Evolutionary conservation across 2,329 filamentous ascomycete species (phyloP), one percentile per base, ranked within the genome.

Genomic region (Ascochyta lentis): DNA sequence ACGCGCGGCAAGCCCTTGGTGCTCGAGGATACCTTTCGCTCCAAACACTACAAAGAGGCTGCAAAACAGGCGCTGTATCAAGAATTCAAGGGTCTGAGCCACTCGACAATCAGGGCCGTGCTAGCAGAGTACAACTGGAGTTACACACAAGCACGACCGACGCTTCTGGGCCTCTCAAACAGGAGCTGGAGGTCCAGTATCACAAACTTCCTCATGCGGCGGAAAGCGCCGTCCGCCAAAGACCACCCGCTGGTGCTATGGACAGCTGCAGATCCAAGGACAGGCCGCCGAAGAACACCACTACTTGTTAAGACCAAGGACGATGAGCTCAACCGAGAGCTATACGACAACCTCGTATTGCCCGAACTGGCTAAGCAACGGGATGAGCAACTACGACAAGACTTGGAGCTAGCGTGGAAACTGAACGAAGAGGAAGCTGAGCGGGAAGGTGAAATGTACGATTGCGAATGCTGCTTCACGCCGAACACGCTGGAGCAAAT

Each of bases 71-170:
- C 90, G 23, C 83, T 90, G 23, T 88, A 86, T 74, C 84, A 86
- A 53, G 91, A 95, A 74, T 95, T 94, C 78, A 88, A 86, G 66
- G 88, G 87, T 19, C 78, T 94, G 38, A 87, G 89, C 12, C 84
- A 85, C 54, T 90, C 89, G 1, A 87, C 89, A 3, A 89, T 94
- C 75, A 86, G 88, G 68, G 90, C 88, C 8, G 90, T 95, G 7
- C 82, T 95, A 43, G 90, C 90, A 45, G 91, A 95, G 73, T 86
- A 84, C 68, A 95, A 95, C 76, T 87, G 90, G 75, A 89, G 88
- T 8, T 95, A 94, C 67, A 85, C 89, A 22, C 83, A 88, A 27
- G 87, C 89, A 12, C 83, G 90, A 33, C 84, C 84, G 15, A 90
- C 88, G 2, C 83, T 95, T 15, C 83, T 90, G 49, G 83, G 82